Conservation (phyloP, 2,329 filamentous ascomycete genomes). For the Botrytis tulipae region DNA sequence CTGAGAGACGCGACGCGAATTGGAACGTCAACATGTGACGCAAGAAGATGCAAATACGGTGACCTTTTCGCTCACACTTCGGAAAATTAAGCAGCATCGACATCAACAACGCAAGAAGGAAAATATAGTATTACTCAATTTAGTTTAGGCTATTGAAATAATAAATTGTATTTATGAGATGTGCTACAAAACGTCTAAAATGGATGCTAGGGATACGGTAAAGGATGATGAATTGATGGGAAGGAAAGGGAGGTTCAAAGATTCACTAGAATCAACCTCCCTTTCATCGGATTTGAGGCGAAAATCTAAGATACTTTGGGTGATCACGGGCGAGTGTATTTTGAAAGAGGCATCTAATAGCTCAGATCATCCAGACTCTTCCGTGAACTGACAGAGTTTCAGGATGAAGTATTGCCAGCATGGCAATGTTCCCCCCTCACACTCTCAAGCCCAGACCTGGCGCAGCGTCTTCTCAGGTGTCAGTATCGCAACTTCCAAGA, state of each 20-base stretch:
- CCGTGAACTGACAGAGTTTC: not conserved
- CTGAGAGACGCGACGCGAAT: slow-evolving; percentile 16
- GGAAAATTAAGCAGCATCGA: not conserved
- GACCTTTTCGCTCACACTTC: not conserved
- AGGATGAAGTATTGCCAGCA: not conserved
- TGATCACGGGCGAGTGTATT: not conserved
- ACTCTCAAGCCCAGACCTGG: not conserved
- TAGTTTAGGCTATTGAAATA: not conserved
- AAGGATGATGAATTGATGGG: not conserved
- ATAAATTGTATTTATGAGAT: not conserved
- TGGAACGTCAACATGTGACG: slow-evolving; percentile 16
- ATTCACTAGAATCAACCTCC: too few species aligned
- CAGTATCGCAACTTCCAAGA: not conserved
- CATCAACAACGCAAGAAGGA: not conserved
- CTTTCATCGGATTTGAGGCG: not conserved
- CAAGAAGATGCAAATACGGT: not conserved
- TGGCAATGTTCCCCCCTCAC: not conserved
- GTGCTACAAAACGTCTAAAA: not conserved
- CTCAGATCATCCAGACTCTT: not conserved
- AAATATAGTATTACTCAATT: not conserved
- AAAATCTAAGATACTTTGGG: not conserved
- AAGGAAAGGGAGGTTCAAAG: not conserved
- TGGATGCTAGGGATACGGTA: not conserved
- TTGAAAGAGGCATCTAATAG: not conserved
- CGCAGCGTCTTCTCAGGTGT: not conserved